phyloP scores from a whole-genome alignment of 2,329 filamentous ascomycete genomes.

The Microsporum audouinii region DNA sequence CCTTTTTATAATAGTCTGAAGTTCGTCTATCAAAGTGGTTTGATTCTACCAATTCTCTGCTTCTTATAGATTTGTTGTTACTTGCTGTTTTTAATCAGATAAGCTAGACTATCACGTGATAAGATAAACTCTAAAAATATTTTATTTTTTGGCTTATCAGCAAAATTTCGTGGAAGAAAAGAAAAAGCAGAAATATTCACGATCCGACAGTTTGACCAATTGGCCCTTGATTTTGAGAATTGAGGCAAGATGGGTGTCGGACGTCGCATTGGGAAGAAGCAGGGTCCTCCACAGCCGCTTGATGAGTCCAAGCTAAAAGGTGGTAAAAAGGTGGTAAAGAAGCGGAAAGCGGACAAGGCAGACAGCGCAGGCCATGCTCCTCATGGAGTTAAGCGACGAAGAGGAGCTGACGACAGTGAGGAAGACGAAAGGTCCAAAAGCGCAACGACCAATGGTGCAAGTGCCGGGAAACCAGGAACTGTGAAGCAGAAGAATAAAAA shows the following conservation, averaged over 20 bases:
- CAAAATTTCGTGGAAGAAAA: not conserved
- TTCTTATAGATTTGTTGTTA: not conserved
- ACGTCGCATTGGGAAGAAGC: constrained; percentile 84
- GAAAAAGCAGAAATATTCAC: not conserved
- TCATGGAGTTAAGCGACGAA: constrained; percentile 13
- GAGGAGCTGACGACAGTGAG: constrained; percentile 19
- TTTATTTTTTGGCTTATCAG: constrained; percentile 1
- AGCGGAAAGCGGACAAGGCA: constrained; percentile 69
- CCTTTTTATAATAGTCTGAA: not conserved
- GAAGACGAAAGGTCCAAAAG: constrained; percentile 53
- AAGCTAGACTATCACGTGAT: not conserved
- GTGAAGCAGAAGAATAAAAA: constrained; percentile 29
- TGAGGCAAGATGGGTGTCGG: constrained; percentile 65
- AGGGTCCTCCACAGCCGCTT: constrained; percentile 72
- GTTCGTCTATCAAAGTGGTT: not conserved
- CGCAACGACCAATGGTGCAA: constrained; percentile 31
- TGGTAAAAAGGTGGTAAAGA: constrained; percentile 59
- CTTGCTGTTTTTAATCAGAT: not conserved
- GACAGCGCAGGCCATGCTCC: constrained; percentile 35
- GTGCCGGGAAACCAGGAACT: constrained; percentile 31
- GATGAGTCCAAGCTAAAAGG: constrained; percentile 55
- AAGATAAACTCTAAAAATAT: constrained; percentile 4
- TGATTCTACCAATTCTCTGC: not conserved
- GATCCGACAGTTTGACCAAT: not conserved
- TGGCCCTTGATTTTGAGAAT: not conserved